These are phyloP conservation scores for Aspergillus sp. DNA, from an alignment of 2,329 filamentous ascomycete genomes.

Conservation along the genomic window DNA sequence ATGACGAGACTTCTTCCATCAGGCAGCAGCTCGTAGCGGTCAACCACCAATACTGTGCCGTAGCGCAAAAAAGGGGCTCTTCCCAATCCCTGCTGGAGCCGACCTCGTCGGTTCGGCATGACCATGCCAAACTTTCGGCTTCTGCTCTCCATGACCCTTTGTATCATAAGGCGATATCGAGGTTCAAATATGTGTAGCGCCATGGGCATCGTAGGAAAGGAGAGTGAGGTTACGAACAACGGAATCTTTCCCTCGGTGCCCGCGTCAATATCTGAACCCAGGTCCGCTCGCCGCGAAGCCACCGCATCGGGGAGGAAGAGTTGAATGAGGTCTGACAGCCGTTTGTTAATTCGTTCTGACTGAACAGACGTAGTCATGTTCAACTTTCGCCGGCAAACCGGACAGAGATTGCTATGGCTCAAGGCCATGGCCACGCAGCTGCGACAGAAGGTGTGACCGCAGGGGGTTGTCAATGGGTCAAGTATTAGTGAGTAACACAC, in stretches of 20 bases:
- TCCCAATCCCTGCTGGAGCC: constrained; percentile 59
- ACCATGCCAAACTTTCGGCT: constrained; percentile 85
- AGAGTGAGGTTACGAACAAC: constrained; percentile 80
- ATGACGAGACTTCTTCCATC: constrained; percentile 85
- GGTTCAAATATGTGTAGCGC: constrained; percentile 92
- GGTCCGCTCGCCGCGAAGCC: constrained; percentile 58
- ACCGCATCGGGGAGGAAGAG: constrained; percentile 72
- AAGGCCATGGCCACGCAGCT: constrained; percentile 76
- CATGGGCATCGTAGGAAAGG: constrained; percentile 81
- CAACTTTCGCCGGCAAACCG: constrained; percentile 74
- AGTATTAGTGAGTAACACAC: constrained; percentile 82
- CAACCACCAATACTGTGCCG: constrained; percentile 77
- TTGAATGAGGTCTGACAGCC: constrained; percentile 66
- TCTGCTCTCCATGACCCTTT: constrained; percentile 70
- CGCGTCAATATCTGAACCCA: constrained; percentile 56
- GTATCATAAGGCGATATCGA: constrained; percentile 88
- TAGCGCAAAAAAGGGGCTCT: constrained; percentile 68
- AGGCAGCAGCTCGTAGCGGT: constrained; percentile 71
- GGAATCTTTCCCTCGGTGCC: constrained; percentile 66
- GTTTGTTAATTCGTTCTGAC: constrained; percentile 62
- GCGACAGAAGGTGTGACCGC: constrained; percentile 88
- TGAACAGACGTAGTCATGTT: constrained; percentile 56
- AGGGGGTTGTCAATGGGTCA: constrained; percentile 81
- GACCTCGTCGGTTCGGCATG: constrained; percentile 63
- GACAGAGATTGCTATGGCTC: constrained; percentile 78